phyloP scores from a whole-genome alignment of 345 rosid genomes.

The Linum tenue region DNA sequence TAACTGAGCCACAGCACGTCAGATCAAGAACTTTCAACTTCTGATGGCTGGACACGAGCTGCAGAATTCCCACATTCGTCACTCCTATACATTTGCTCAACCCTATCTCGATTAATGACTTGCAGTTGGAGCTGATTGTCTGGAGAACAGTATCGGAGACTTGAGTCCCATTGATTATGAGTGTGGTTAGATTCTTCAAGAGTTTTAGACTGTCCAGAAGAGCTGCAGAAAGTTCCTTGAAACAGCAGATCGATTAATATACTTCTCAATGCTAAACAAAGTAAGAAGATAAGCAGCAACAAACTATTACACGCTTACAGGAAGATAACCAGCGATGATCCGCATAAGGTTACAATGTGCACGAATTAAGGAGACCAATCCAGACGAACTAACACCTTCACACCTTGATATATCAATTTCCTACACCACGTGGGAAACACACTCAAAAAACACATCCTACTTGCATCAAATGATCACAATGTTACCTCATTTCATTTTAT shows the following conservation, averaged over 20 bases:
- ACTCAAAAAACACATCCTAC: neutral
- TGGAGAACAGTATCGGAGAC: slow-evolving; percentile 41
- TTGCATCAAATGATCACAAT: neutral
- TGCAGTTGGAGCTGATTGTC: slow-evolving; percentile 44
- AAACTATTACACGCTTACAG: slow-evolving; percentile 36
- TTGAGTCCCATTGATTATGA: slow-evolving; percentile 55
- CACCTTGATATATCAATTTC: slow-evolving; percentile 74
- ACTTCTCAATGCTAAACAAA: neutral
- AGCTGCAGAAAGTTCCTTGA: slow-evolving; percentile 46
- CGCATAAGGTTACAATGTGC: slow-evolving; percentile 50
- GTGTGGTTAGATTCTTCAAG: slow-evolving; percentile 47
- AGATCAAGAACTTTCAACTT: slow-evolving; percentile 51
- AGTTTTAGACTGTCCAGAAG: slow-evolving; percentile 34
- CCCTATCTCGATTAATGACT: slow-evolving; percentile 55
- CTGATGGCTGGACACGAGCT: slow-evolving; percentile 49
- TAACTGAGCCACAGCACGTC: slow-evolving; percentile 61
- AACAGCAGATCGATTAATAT: slow-evolving; percentile 5
- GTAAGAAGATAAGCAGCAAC: neutral
- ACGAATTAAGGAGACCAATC: slow-evolving; percentile 41
- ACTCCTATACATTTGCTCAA: slow-evolving; percentile 65
- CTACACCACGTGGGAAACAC: slow-evolving; percentile 21
- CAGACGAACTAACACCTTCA: slow-evolving; percentile 43
- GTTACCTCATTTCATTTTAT: neutral
- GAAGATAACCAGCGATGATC: slow-evolving; percentile 52
- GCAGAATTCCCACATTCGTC: slow-evolving; percentile 46